phyloP scores from a whole-genome alignment of 1,284 basidiomycete species.

The Rhizoctonia solani region DNA sequence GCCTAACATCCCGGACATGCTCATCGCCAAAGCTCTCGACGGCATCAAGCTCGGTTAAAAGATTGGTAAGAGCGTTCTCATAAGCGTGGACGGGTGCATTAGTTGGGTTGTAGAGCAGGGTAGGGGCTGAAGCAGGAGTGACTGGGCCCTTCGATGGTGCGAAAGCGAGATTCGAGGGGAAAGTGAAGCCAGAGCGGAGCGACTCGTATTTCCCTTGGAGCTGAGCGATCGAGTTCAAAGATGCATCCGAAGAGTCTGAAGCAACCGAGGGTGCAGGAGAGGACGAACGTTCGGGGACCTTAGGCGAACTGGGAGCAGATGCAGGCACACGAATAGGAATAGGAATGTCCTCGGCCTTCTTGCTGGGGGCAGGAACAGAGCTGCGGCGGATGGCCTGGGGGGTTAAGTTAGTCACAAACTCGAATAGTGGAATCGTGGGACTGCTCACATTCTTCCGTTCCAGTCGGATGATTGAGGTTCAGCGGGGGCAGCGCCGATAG shows the following conservation, averaged over 20 bases:
- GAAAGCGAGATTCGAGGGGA: constrained; percentile 35
- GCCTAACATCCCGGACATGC: constrained; percentile 59
- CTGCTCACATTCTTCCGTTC: constrained; percentile 27
- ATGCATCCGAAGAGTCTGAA: constrained; percentile 17
- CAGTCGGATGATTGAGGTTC: constrained; percentile 10
- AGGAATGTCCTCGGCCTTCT: background rate
- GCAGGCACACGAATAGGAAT: background rate
- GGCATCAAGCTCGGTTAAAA: constrained; percentile 67
- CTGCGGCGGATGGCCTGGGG: constrained; percentile 11
- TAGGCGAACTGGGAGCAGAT: background rate
- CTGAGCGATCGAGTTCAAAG: constrained; percentile 35
- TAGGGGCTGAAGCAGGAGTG: constrained; percentile 39
- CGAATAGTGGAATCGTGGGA: background rate
- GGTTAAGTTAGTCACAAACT: constrained; percentile 16
- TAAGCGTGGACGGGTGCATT: constrained; percentile 63
- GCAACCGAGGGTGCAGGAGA: constrained; percentile 20
- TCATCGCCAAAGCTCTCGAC: constrained; percentile 66
- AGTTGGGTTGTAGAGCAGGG: constrained; percentile 53
- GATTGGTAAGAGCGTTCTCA: constrained; percentile 61
- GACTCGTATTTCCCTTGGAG: constrained; percentile 34
- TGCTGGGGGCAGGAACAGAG: background rate
- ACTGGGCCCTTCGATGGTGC: background rate
- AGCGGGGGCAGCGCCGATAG: background rate
- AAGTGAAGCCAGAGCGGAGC: constrained; percentile 31
- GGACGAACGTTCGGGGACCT: background rate